These are phyloP conservation scores for Solanum piurae DNA, from an alignment of 257 asterid species.

Conservation along the genomic window DNA sequence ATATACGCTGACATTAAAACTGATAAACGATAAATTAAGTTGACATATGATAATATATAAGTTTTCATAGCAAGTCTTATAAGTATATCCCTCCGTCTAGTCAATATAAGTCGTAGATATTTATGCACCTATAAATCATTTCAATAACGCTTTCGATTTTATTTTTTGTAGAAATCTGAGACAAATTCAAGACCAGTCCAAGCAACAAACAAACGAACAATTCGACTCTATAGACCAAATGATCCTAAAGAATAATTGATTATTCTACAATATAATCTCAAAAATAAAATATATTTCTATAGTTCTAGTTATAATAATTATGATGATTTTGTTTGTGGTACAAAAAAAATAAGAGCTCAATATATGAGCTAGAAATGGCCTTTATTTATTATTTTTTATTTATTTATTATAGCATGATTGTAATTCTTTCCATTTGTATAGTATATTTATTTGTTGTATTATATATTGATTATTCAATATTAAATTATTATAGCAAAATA, in stretches of 20 bases:
- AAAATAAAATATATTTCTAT: not conserved
- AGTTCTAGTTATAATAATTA: not conserved
- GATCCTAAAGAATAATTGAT: constrained; percentile 5
- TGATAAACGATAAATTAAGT: not conserved
- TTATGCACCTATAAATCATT: no score
- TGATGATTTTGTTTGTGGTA: not conserved
- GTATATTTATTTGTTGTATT: not conserved
- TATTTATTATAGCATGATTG: not conserved
- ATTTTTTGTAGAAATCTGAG: constrained; percentile 17
- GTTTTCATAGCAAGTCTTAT: not conserved
- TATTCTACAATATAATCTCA: not conserved
- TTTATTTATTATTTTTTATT: not conserved
- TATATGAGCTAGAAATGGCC: not conserved
- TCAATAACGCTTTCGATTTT: no score
- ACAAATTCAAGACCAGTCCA: constrained; percentile 60
- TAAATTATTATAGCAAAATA: not conserved
- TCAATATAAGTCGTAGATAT: not conserved
- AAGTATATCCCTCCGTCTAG: not conserved
- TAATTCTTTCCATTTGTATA: not conserved
- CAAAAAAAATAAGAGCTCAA: not conserved
- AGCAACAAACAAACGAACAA: constrained; percentile 19
- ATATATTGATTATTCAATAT: not conserved
- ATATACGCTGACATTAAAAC: not conserved
- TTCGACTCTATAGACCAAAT: constrained; percentile 32
- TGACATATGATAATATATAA: not conserved